Evolutionary conservation across 2,329 filamentous ascomycete species (phyloP).

Genomic region (Diplocarpon mali): DNA sequence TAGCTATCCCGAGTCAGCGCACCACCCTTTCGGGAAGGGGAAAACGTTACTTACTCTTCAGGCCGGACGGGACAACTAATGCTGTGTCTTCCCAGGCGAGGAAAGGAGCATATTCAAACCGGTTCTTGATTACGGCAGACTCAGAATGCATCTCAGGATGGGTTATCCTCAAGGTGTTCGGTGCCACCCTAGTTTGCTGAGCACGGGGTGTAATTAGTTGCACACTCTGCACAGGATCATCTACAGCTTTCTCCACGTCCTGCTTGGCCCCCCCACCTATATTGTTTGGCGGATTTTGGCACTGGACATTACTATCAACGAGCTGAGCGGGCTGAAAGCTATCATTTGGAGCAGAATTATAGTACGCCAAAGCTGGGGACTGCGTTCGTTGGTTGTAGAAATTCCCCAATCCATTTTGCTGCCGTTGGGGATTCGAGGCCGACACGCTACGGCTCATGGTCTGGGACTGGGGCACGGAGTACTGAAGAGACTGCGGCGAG

Average conservation of each 20-base stretch:
- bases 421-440: conserved; percentile 15
- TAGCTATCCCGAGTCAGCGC: conserved; percentile 11
- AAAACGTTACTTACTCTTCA: conserved; percentile 22
- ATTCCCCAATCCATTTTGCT: conserved; percentile 3
- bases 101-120: conserved; percentile 23
- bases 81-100: conserved; percentile 19
- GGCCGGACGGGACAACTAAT: conserved; percentile 18
- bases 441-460: conserved; percentile 14
- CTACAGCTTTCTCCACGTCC: conserved; percentile 5
- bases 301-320: conserved; percentile 8
- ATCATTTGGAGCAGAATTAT: conserved; percentile 9
- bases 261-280: conserved; percentile 5
- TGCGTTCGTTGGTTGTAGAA: conserved; percentile 15
- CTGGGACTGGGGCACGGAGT: conserved; percentile 16
- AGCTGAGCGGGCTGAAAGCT: conserved; percentile 9
- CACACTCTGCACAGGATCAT: neutral
- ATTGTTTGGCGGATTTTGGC: conserved; percentile 11
- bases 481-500: conserved; percentile 25
- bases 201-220: neutral
- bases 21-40: neutral
- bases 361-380: conserved; percentile 8
- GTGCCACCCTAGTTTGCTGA: conserved; percentile 8
- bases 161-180: conserved; percentile 18
- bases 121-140: neutral
- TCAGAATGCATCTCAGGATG: conserved; percentile 17